Conservation (phyloP, 768 basidiomycete genomes). For the Tubosaeta brunneosetosa region DNA sequence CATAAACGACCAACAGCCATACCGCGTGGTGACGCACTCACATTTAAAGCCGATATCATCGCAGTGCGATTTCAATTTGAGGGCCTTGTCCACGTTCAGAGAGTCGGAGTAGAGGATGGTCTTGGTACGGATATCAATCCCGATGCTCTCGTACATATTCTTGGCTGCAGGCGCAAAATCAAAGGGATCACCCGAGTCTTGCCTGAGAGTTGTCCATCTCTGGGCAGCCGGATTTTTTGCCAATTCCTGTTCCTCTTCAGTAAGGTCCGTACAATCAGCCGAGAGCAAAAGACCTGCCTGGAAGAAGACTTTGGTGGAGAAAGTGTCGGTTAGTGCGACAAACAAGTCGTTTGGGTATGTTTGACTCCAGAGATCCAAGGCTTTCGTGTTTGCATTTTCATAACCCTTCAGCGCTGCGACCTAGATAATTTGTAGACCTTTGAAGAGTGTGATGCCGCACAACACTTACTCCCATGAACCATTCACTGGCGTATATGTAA, state of each 20-base stretch:
- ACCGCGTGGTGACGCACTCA: constrained; percentile 21
- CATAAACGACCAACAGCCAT: neutral
- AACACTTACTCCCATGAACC: constrained; percentile 79
- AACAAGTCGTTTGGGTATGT: constrained; percentile 55
- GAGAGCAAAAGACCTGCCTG: constrained; percentile 39
- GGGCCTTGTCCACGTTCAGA: constrained; percentile 64
- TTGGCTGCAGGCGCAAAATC: constrained; percentile 73
- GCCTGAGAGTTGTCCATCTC: constrained; percentile 80
- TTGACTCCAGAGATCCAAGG: constrained; percentile 84
- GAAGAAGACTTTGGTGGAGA: constrained; percentile 84
- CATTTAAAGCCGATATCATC: constrained; percentile 68
- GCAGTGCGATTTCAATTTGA: constrained; percentile 67
- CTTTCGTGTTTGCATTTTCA: constrained; percentile 62
- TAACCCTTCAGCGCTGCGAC: constrained; percentile 85
- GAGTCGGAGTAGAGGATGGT: constrained; percentile 82
- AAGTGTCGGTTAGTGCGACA: constrained; percentile 92
- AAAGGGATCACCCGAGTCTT: constrained; percentile 91
- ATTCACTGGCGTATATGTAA: constrained; percentile 52
- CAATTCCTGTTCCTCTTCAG: constrained; percentile 47
- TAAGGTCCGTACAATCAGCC: neutral
- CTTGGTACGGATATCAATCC: constrained; percentile 62
- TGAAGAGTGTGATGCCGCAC: neutral
- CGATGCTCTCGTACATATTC: constrained; percentile 64
- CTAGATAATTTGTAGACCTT: constrained; percentile 33
- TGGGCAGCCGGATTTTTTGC: constrained; percentile 50